phyloP scores from a whole-genome alignment of 2,329 filamentous ascomycete species.

The Colletotrichum caudatum region DNA sequence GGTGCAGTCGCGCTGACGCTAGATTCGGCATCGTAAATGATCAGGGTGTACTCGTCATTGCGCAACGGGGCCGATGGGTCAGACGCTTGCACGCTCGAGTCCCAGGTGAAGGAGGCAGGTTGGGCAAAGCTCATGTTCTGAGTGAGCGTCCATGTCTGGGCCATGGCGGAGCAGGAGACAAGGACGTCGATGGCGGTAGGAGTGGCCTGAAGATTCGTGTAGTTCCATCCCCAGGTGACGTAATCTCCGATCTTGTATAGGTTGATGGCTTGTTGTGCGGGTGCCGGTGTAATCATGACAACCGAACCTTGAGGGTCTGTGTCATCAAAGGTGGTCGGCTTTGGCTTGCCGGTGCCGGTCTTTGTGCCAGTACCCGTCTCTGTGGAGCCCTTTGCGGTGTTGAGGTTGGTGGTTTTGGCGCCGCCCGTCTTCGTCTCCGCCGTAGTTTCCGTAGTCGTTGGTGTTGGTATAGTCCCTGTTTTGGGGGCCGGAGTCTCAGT shows the following conservation, averaged over 20 bases:
- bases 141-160: slow-evolving; percentile 70
- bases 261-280: slow-evolving; percentile 57
- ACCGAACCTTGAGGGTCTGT: slow-evolving; percentile 64
- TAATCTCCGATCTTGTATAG: slow-evolving; percentile 72
- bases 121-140: slow-evolving; percentile 71
- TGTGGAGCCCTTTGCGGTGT: slow-evolving; percentile 51
- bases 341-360: slow-evolving; percentile 46
- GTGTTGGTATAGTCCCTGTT: slow-evolving; percentile 42
- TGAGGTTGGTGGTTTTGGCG: slow-evolving; percentile 54
- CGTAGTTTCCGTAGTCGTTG: slow-evolving; percentile 37
- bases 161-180: slow-evolving; percentile 65
- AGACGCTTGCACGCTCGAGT: slow-evolving; percentile 64
- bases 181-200: slow-evolving; percentile 72
- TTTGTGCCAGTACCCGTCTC: slow-evolving; percentile 45
- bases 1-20: slow-evolving; percentile 62
- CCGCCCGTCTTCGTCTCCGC: slow-evolving; percentile 45
- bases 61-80: slow-evolving; percentile 61
- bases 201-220: slow-evolving; percentile 68
- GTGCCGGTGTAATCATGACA: slow-evolving; percentile 55
- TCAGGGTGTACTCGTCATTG: slow-evolving; percentile 69
- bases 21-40: slow-evolving; percentile 70
- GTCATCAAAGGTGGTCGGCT: slow-evolving; percentile 58
- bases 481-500: slow-evolving; percentile 26
- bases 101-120: slow-evolving; percentile 65
- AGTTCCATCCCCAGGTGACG: slow-evolving; percentile 74